Conservation (phyloP, 768 basidiomycete species). For the Leccinellum albellum region DNA sequence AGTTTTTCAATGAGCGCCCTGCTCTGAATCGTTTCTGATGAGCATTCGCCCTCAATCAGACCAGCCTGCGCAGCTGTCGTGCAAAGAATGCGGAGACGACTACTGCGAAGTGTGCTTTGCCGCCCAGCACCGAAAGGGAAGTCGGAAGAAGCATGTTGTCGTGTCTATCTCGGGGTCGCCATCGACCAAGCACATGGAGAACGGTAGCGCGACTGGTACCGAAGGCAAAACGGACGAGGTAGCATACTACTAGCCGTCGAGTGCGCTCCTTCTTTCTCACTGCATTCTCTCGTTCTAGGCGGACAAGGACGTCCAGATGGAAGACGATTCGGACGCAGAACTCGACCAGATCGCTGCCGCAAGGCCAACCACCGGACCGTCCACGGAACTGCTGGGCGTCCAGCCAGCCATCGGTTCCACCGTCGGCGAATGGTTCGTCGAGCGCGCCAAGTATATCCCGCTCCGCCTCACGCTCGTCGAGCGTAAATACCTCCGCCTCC, state of each 20-base stretch:
- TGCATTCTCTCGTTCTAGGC: constrained; percentile 20
- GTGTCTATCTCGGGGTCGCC: constrained; percentile 39
- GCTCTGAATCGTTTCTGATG: not conserved
- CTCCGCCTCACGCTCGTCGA: constrained; percentile 70
- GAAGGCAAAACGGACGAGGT: constrained; percentile 22
- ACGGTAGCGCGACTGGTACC: constrained; percentile 11
- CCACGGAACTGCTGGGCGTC: constrained; percentile 40
- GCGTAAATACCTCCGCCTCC: constrained; percentile 79
- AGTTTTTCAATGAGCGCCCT: constrained; percentile 11
- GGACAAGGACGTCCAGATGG: constrained; percentile 36
- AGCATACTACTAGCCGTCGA: not conserved
- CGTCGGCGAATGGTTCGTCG: constrained; percentile 84
- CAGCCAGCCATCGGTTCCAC: constrained; percentile 58
- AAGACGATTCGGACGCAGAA: constrained; percentile 34
- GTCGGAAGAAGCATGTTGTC: constrained; percentile 59
- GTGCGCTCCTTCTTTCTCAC: not conserved
- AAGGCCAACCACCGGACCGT: constrained; percentile 19
- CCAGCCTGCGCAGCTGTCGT: constrained; percentile 75
- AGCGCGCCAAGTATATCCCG: constrained; percentile 78
- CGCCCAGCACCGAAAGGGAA: constrained; percentile 79
- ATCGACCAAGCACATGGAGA: constrained; percentile 11
- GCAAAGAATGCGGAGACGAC: constrained; percentile 66
- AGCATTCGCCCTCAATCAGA: constrained; percentile 40
- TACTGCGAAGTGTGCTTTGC: constrained; percentile 87
- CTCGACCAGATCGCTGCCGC: constrained; percentile 35